A percentile compares a stretch with the other conserved stretches of the same genome.
phyloP scores from a whole-genome alignment of 2,329 filamentous ascomycete species.

The Alternaria conjuncta region DNA sequence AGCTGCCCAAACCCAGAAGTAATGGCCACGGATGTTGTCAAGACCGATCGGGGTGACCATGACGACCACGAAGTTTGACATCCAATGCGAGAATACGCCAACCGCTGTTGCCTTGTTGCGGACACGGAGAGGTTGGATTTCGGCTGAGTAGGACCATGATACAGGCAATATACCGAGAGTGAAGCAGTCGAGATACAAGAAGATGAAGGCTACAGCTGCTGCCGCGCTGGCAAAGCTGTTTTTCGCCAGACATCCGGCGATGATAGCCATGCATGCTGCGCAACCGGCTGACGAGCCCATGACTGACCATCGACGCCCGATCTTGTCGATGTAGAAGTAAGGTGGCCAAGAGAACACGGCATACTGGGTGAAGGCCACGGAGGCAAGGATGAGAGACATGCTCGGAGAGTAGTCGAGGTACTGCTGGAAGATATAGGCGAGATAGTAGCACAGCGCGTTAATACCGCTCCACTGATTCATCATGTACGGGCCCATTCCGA shows the following conservation, averaged over 20 bases:
- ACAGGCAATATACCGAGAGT: constrained; percentile 37
- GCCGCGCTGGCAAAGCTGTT: constrained; percentile 34
- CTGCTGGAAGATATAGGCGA: constrained; percentile 47
- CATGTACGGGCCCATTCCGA: constrained; percentile 49
- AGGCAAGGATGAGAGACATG: constrained; percentile 40
- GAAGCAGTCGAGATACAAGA: constrained; percentile 31
- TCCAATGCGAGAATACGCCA: constrained; percentile 58
- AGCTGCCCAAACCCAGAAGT: constrained; percentile 60
- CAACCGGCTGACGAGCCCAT: constrained; percentile 39
- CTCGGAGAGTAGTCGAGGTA: constrained; percentile 41
- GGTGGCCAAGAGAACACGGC: constrained; percentile 50
- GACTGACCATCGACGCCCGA: constrained; percentile 48
- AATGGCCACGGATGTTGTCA: constrained; percentile 46
- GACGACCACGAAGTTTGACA: constrained; percentile 58
- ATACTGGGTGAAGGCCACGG: constrained; percentile 54
- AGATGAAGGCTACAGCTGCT: constrained; percentile 51
- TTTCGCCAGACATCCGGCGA: constrained; percentile 38
- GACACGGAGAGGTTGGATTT: constrained; percentile 58
- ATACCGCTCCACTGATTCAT: constrained; percentile 50
- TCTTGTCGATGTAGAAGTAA: constrained; percentile 56
- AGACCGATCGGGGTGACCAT: constrained; percentile 57
- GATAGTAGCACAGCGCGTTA: constrained; percentile 47
- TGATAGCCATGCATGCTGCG: constrained; percentile 43
- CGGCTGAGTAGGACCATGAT: constrained; percentile 59
- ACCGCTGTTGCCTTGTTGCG: constrained; percentile 58